phyloP scores from a whole-genome alignment of 2,329 filamentous ascomycete genomes.

The Amylocarpus encephaloides region DNA sequence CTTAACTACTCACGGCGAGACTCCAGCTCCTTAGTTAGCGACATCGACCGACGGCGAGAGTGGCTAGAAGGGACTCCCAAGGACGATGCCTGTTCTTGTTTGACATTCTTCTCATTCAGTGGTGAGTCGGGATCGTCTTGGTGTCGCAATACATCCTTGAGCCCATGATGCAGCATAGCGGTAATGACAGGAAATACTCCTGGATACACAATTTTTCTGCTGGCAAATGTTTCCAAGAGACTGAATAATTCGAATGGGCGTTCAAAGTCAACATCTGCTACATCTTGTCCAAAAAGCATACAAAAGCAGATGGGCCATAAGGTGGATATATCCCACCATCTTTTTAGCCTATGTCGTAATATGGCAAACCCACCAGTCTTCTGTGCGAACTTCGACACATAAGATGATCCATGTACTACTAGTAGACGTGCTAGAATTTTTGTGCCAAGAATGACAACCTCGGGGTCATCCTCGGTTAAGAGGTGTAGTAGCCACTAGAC shows the following conservation, averaged over 20 bases:
- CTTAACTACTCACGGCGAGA: constrained; percentile 40
- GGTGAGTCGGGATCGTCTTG: constrained; percentile 56
- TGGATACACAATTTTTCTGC: constrained; percentile 62
- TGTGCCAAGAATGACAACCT: constrained; percentile 72
- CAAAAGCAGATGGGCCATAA: constrained; percentile 87
- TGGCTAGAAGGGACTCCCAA: constrained; percentile 23
- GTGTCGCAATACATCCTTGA: constrained; percentile 62
- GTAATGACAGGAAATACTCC: constrained; percentile 76
- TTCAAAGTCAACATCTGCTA: constrained; percentile 67
- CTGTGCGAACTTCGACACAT: constrained; percentile 81
- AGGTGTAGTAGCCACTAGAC: constrained; percentile 83
- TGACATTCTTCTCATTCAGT: constrained; percentile 22
- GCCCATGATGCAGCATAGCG: constrained; percentile 78
- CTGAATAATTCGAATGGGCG: constrained; percentile 67
- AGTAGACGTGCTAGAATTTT: constrained; percentile 81
- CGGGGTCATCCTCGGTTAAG: constrained; percentile 76
- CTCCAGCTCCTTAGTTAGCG: constrained; percentile 54
- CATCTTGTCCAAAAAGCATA: constrained; percentile 79
- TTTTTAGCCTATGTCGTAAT: constrained; percentile 72
- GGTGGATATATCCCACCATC: constrained; percentile 81
- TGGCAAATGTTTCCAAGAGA: constrained; percentile 68
- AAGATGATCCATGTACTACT: constrained; percentile 72
- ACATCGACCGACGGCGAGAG: constrained; percentile 51
- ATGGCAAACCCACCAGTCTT: constrained; percentile 86
- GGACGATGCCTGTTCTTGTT: constrained; percentile 13